A percentile compares a stretch with the other conserved stretches of the same genome.
Evolutionary conservation across 805 yeast genomes (phyloP).

Genomic region (Myxozyma vanderwaltii): DNA sequence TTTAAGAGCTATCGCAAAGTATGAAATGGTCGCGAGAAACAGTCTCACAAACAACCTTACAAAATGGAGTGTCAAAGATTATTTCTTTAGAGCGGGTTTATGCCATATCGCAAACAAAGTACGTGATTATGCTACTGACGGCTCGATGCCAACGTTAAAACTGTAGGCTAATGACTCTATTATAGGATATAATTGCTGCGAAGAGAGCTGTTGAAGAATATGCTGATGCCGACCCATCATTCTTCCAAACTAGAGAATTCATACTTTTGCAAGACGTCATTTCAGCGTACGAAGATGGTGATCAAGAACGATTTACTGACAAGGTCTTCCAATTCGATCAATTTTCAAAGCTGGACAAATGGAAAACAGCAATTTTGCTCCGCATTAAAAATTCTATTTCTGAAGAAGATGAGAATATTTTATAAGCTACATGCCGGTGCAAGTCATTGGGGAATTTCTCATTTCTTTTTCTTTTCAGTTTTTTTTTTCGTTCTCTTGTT

Average conservation of each 20-base stretch:
- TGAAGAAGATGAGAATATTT: conserved; percentile 54
- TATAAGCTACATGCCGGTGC: conserved; percentile 8
- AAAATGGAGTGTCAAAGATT: conserved; percentile 91
- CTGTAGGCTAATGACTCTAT: background rate
- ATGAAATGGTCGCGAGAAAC: conserved; percentile 75
- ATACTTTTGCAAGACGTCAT: conserved; percentile 65
- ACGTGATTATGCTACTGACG: background rate
- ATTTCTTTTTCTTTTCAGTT: background rate
- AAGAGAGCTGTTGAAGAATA: conserved; percentile 67
- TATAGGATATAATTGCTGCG: conserved; percentile 77
- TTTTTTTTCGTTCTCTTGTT: background rate
- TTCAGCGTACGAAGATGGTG: conserved; percentile 77
- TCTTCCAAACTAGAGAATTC: conserved; percentile 69
- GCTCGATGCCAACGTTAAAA: no score
- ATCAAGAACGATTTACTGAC: conserved; percentile 71
- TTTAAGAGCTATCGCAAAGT: conserved; percentile 71
- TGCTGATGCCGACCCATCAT: conserved; percentile 70
- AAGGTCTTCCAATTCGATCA: conserved; percentile 83
- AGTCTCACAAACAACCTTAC: conserved; percentile 73
- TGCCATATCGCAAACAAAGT: conserved; percentile 74
- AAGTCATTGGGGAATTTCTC: background rate
- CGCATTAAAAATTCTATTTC: conserved; percentile 75
- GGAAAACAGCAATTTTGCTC: conserved; percentile 82
- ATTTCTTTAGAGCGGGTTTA: conserved; percentile 78
- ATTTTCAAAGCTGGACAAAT: conserved; percentile 82